Evolutionary conservation across 768 basidiomycete genomes (phyloP).

Genomic region (Artomyces pyxidatus): DNA sequence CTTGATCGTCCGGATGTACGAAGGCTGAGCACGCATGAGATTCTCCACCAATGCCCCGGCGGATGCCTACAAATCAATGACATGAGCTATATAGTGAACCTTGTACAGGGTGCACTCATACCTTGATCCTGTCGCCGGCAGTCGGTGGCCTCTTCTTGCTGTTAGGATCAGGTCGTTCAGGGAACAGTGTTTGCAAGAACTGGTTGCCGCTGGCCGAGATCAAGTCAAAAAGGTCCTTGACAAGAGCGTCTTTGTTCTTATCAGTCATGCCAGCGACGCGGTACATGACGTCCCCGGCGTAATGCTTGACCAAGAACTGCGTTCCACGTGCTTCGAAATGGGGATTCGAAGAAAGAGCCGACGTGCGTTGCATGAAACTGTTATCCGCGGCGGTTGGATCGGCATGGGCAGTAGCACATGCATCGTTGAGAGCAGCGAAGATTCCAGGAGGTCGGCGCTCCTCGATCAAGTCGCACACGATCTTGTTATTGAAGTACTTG

Average conservation of each 20-base stretch:
- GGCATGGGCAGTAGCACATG: slow-evolving; percentile 97
- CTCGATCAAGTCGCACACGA: slow-evolving; percentile 97
- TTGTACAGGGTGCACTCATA: no score
- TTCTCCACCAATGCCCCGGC: slow-evolving; percentile 95
- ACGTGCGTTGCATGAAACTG: slow-evolving; percentile 89
- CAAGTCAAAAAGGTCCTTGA: slow-evolving; percentile 92
- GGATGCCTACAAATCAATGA: slow-evolving; percentile 74
- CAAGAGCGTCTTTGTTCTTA: slow-evolving; percentile 97
- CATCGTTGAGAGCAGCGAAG: slow-evolving; percentile 96
- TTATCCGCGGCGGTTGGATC: slow-evolving; percentile 95
- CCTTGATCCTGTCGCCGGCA: slow-evolving; percentile 97
- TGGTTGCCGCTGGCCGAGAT: slow-evolving; percentile 71
- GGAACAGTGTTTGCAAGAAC: slow-evolving; percentile 86
- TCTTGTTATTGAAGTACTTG: slow-evolving; percentile 97
- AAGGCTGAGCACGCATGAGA: slow-evolving; percentile 93
- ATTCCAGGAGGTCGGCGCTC: slow-evolving; percentile 94
- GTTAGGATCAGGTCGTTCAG: slow-evolving; percentile 90
- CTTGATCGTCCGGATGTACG: slow-evolving; percentile 99
- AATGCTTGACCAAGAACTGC: slow-evolving; percentile 94
- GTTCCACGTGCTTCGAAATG: slow-evolving; percentile 93
- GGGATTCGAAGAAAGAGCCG: slow-evolving; percentile 72
- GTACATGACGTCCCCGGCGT: slow-evolving; percentile 98
- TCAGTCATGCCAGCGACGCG: slow-evolving; percentile 98
- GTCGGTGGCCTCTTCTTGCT: slow-evolving; percentile 98
- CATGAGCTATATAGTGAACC: no score